Percentiles rank a stretch among this genome's conserved stretches.
Evolutionary conservation across 495 filamentous ascomycete genomes (phyloP).

Genomic region (Penicillium paradoxum): DNA sequence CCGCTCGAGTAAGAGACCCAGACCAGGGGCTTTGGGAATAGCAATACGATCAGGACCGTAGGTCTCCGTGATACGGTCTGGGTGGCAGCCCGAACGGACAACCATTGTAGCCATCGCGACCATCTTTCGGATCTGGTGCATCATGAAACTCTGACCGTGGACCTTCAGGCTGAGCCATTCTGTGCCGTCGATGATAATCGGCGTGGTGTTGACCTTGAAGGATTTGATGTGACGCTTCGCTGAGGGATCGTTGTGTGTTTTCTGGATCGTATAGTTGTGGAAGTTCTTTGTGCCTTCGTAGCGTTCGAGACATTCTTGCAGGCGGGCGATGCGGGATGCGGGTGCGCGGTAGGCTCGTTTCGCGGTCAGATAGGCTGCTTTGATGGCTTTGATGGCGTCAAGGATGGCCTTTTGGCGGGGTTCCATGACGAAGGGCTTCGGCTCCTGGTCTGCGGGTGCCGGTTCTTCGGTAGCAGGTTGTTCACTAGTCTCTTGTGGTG

Average conservation of each 20-base stretch:
- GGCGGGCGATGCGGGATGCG: constrained; percentile 58
- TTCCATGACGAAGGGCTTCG: constrained; percentile 20
- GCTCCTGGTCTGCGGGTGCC: not conserved
- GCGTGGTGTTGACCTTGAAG: constrained; percentile 65
- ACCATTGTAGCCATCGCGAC: constrained; percentile 84
- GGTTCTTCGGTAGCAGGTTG: constrained; percentile 8
- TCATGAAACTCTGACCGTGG: constrained; percentile 98
- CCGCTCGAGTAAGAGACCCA: constrained; percentile 82
- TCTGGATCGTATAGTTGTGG: constrained; percentile 95
- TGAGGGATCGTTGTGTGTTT: constrained; percentile 69
- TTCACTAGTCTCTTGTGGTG: constrained; percentile 8
- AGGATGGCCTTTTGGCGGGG: constrained; percentile 39
- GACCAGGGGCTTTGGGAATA: constrained; percentile 87
- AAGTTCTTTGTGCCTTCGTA: constrained; percentile 84
- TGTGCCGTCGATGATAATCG: constrained; percentile 80
- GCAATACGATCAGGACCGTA: constrained; percentile 63
- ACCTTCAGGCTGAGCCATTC: constrained; percentile 95
- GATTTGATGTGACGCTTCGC: constrained; percentile 85
- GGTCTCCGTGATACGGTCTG: constrained; percentile 60
- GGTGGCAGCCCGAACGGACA: constrained; percentile 70
- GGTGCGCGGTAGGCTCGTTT: constrained; percentile 80
- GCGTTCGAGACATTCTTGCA: constrained; percentile 63
- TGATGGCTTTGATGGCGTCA: constrained; percentile 65
- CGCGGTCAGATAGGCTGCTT: constrained; percentile 68
- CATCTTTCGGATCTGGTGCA: constrained; percentile 99